Evolutionary conservation across 805 yeast genomes (phyloP).

Genomic region (Hanseniaspora nectarophila): DNA sequence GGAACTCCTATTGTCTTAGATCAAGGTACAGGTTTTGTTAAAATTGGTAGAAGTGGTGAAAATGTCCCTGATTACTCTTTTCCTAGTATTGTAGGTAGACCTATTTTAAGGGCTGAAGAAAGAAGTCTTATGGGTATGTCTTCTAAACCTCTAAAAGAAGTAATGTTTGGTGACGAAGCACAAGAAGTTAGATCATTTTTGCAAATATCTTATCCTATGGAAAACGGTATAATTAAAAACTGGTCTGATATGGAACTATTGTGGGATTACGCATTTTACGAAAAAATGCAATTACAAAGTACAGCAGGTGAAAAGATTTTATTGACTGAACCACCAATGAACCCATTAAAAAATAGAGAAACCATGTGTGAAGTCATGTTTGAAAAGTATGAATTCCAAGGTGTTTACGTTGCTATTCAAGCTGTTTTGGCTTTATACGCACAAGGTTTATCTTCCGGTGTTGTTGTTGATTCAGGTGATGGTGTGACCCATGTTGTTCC

Average conservation of each 20-base stretch:
- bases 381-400: constrained; percentile 82
- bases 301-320: constrained; percentile 68
- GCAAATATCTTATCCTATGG: constrained; percentile 96
- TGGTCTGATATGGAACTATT: constrained; percentile 99
- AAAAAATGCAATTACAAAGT: constrained; percentile 69
- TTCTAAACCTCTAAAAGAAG: constrained; percentile 72
- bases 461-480: constrained; percentile 88
- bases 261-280: constrained; percentile 96
- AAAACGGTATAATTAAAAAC: constrained; percentile 89
- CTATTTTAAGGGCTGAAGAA: constrained; percentile 93
- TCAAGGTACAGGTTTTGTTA: constrained; percentile 98
- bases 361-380: constrained; percentile 90
- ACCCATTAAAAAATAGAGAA: constrained; percentile 83
- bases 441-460: constrained; percentile 92
- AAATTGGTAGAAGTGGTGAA: constrained; percentile 91
- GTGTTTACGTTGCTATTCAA: constrained; percentile 91
- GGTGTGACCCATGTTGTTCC: constrained; percentile 98
- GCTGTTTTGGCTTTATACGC: constrained; percentile 97
- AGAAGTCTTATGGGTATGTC: constrained; percentile 41
- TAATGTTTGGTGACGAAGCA: constrained; percentile 97
- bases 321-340: constrained; percentile 96
- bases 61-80: constrained; percentile 95
- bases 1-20: constrained; percentile 53
- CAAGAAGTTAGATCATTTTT: constrained; percentile 76
- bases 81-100: constrained; percentile 96